These are phyloP conservation scores for Ulvella scutata DNA, from an alignment of 139 green algal species.

Conservation along the genomic window DNA sequence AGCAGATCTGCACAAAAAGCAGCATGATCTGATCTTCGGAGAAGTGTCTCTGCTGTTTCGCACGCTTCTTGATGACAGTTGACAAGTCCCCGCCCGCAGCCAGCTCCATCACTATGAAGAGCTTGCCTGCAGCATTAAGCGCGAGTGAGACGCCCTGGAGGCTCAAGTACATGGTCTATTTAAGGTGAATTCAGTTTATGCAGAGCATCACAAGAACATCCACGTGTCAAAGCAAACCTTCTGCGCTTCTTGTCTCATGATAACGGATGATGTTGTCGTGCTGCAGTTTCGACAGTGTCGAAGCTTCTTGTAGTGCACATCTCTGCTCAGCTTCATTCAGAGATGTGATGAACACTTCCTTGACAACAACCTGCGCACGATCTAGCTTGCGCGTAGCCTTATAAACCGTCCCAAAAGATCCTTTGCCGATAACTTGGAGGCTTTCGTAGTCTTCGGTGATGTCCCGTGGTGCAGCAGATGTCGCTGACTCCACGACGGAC, in stretches of 20 bases:
- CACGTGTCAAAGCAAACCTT: neutral
- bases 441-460: neutral
- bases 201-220: neutral
- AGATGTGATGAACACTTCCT: conserved; percentile 9
- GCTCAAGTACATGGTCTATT: neutral
- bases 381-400: conserved; percentile 3
- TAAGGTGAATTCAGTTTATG: neutral
- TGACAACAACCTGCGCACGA: conserved; percentile 10
- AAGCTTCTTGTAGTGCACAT: conserved; percentile 12
- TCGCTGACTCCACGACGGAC: neutral
- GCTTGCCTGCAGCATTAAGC: neutral
- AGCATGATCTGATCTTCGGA: conserved; percentile 12
- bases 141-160: neutral
- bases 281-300: conserved; percentile 21
- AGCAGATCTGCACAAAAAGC: conserved; percentile 13
- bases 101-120: conserved; percentile 59
- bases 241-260: conserved; percentile 25
- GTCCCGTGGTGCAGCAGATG: neutral
- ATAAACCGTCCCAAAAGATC: neutral
- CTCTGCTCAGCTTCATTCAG: conserved; percentile 13
- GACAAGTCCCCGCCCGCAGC: conserved; percentile 29
- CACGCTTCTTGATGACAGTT: conserved; percentile 20
- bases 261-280: conserved; percentile 43
- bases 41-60: conserved; percentile 17
- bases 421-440: neutral